A percentile compares a stretch with the other conserved stretches of the same genome.
Conservation (phyloP, 768 basidiomycete species). For the Dioszegia hungarica region DNA sequence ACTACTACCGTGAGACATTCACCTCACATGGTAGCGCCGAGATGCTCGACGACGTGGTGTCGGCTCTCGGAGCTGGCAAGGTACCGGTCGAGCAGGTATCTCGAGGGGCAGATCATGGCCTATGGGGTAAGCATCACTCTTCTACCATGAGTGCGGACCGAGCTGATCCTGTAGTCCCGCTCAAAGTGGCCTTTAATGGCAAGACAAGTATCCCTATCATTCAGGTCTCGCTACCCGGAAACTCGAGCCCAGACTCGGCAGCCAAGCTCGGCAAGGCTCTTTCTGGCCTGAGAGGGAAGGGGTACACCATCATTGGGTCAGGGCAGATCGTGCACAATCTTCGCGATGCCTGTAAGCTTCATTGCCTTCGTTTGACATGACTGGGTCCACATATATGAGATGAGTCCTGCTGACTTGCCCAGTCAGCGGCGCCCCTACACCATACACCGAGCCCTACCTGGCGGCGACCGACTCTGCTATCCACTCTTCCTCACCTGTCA, state of each 20-base stretch:
- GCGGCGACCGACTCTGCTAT: constrained; percentile 11
- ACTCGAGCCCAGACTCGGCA: constrained; percentile 14
- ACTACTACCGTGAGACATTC: constrained; percentile 36
- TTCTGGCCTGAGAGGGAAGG: constrained; percentile 27
- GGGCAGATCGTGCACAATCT: constrained; percentile 46
- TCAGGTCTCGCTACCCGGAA: constrained; percentile 38
- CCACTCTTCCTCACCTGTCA: constrained; percentile 10
- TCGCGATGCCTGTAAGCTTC: constrained; percentile 38
- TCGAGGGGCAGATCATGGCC: constrained; percentile 41
- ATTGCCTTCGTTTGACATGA: neutral
- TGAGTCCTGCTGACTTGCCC: neutral
- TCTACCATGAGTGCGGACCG: neutral
- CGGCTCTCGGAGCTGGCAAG: constrained; percentile 13
- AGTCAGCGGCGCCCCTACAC: constrained; percentile 20
- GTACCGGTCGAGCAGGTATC: constrained; percentile 12
- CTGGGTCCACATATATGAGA: too few relatives aligned
- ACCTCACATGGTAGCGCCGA: constrained; percentile 6
- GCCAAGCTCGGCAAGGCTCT: constrained; percentile 38
- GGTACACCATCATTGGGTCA: constrained; percentile 37
- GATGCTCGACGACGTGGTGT: constrained; percentile 12
- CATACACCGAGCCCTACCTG: constrained; percentile 30
- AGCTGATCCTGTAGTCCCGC: constrained; percentile 19
- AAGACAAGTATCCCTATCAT: constrained; percentile 26
- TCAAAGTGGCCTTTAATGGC: constrained; percentile 27
- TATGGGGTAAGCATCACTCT: constrained; percentile 30